Conservation (phyloP, 2,329 filamentous ascomycete genomes). For the Byssochlamys sp. region DNA sequence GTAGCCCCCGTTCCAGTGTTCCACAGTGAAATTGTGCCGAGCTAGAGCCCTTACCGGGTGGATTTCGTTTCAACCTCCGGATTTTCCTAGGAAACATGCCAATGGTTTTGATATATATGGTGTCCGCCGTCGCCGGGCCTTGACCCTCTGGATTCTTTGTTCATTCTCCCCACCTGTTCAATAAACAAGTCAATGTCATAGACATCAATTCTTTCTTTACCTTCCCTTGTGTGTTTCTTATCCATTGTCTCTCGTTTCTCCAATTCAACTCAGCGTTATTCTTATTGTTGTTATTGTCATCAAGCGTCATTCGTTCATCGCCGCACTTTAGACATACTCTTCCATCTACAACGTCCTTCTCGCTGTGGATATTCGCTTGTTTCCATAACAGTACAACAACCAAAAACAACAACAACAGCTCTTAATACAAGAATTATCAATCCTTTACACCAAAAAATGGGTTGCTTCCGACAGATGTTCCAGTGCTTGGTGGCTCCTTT, state of each 20-base stretch:
- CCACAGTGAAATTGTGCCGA: not conserved
- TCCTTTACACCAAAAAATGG: constrained; percentile 14
- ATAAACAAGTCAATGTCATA: constrained; percentile 18
- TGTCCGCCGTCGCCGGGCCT: not conserved
- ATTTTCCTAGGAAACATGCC: not conserved
- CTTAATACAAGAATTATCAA: not conserved
- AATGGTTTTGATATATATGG: not conserved
- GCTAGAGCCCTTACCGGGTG: not conserved
- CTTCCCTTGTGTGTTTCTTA: constrained; percentile 7
- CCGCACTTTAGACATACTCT: not conserved
- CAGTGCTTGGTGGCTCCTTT: constrained; percentile 27
- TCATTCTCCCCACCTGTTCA: constrained; percentile 7
- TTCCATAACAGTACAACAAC: not conserved
- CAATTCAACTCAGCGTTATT: constrained; percentile 16
- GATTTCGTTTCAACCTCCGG: not conserved
- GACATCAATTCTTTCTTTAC: constrained; percentile 13
- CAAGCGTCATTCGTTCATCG: not conserved
- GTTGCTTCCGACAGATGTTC: constrained; percentile 27
- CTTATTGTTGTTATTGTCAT: constrained; percentile 9
- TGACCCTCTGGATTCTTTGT: constrained; percentile 2
- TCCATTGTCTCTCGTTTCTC: constrained; percentile 9
- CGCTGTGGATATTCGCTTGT: not conserved
- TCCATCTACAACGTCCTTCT: not conserved
- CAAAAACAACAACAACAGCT: not conserved
- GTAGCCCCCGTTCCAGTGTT: not conserved